Base-by-base conservation (phyloP, 257 asterid species). In the Ilex asprella region DNA sequence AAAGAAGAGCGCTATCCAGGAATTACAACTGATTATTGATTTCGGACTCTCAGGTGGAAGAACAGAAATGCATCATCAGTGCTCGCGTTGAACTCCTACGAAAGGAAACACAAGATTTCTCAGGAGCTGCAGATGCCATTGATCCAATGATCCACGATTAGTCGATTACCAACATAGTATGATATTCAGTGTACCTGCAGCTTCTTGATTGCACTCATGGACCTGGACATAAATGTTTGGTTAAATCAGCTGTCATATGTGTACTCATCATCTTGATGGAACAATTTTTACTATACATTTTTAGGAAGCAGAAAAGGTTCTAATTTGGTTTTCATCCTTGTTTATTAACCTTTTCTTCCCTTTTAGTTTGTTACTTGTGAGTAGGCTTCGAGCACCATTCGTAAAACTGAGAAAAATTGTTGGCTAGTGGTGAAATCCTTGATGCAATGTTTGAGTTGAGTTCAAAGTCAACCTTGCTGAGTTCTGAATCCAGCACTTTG, bases 31-130 rank as follows among this genome's bases (percentile, higher is more conserved):
- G 55, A 58, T 43, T 64, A 31, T 5, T 56, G 39, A 51, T 56
- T 1, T 35, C 41, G 68, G 39, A 60, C 65, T 73, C 30, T 63
- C 58, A 88, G 96, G 86, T 86, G 5, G 90, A 87, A 76, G 86
- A 85, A 66, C 86, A 74, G 60, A 85, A 78, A n/a, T 65, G 54
- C 39, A 55, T 71, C 30, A 58, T 83, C 51, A 64, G 60, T 76
- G 80, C 78, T 57, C 91, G 75, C 43, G 72, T 86, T 66, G 93
- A 84, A 70, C 69, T 64, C 67, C 82, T 86, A 75, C 80, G 76
- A 86, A 81, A 81, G 74, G 71, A 73, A 65, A 80, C 62, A 63
- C 81, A 68, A 64, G 82, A 86, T 72, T 63, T 78, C 67, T 78
- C 82, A 39, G 83, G 78, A 61, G 86, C 82, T 60, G 69, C 70